Evolutionary conservation across 2,329 filamentous ascomycete genomes (phyloP), one percentile per base, ranked within the genome.

Genomic region (Fusarium penzigii): DNA sequence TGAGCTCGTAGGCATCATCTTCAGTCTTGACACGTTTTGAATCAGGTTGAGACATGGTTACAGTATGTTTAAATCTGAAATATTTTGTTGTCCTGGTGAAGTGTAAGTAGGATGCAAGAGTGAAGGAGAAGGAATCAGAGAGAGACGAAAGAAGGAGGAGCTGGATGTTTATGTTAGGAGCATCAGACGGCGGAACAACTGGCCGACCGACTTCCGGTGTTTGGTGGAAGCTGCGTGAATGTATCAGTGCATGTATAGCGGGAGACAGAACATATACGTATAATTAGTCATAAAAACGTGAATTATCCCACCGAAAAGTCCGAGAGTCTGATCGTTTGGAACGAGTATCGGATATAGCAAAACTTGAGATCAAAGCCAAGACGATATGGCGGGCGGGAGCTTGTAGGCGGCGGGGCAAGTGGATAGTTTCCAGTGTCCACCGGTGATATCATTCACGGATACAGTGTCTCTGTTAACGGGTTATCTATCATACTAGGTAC

Each of bases 1-100:
- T 76, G 51, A 89, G 79, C 58, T 86, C 76, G 67, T 87, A 89
- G 1, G 72, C 68, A 44, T 77, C 74, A 54, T 80, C 76, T 61
- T 69, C 56, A 14, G 65, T 64, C 29, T 66, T 71, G 47, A 62
- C 46, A n/a, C 66, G 64, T 50, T 70, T 70, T 9, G 61, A 40
- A 8, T 59, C 58, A 55, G 16, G 61, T 39, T 29, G 63, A 54
- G 65, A 66, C 57, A 60, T 60, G 41, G 20, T 25, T 7, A 25
- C 20, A 7, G 20, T 4, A 25, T 25, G 7, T 25, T 8, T 45
- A 39, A 13, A 7, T n/a, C n/a, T 5, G 32, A 9, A 14, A 36
- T 16, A 6, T 29, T 29, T 6, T 38, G 32, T 6, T 20, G 32
- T 38, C 13, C 10, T 36, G 20, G 5, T 25, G 20, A 25, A 25